These are phyloP conservation scores for Jaminaea rosea DNA, from an alignment of 1,284 basidiomycete genomes.

Conservation along the genomic window DNA sequence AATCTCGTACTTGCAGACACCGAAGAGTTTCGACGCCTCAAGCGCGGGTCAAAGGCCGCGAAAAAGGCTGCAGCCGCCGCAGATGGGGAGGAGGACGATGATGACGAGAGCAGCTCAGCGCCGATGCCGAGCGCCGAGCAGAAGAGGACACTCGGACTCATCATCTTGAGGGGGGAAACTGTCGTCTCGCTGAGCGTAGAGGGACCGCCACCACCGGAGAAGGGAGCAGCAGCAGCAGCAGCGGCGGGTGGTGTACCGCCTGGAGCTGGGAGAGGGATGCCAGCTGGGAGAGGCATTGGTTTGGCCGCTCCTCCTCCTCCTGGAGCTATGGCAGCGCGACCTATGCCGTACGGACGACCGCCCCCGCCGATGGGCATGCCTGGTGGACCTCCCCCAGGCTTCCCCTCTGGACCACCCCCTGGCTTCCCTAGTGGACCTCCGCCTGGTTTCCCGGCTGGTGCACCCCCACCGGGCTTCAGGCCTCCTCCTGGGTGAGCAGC, in stretches of 20 bases:
- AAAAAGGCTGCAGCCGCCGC: conserved; percentile 15
- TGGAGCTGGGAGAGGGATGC: conserved; percentile 86
- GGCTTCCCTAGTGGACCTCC: conserved; percentile 24
- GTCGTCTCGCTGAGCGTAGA: conserved; percentile 92
- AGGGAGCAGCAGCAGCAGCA: conserved; percentile 72
- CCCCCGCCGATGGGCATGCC: conserved; percentile 52
- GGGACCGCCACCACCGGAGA: conserved; percentile 85
- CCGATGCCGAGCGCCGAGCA: conserved; percentile 70
- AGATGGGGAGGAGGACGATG: conserved; percentile 24
- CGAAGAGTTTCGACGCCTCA: conserved; percentile 43
- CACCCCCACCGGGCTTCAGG: conserved; percentile 20
- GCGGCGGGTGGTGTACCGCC: conserved; percentile 58
- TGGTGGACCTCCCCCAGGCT: conserved; percentile 55
- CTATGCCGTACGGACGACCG: conserved; percentile 50
- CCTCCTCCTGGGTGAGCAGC: conserved; percentile 8
- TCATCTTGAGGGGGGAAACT: conserved; percentile 91
- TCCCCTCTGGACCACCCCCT: conserved; percentile 51
- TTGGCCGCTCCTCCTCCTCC: conserved; percentile 70
- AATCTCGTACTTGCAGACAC: conserved; percentile 93
- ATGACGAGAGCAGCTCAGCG: conserved; percentile 49
- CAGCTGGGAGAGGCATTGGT: conserved; percentile 93
- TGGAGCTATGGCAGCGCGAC: conserved; percentile 44
- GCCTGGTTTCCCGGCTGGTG: conserved; percentile 16
- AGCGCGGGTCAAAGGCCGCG: conserved; percentile 24
- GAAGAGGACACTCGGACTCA: conserved; percentile 88